Percentiles rank a stretch among this genome's conserved stretches.
These are phyloP conservation scores for Acanthamoeba triangularis DNA, from an alignment of 208 protist species.

Conservation along the genomic window DNA sequence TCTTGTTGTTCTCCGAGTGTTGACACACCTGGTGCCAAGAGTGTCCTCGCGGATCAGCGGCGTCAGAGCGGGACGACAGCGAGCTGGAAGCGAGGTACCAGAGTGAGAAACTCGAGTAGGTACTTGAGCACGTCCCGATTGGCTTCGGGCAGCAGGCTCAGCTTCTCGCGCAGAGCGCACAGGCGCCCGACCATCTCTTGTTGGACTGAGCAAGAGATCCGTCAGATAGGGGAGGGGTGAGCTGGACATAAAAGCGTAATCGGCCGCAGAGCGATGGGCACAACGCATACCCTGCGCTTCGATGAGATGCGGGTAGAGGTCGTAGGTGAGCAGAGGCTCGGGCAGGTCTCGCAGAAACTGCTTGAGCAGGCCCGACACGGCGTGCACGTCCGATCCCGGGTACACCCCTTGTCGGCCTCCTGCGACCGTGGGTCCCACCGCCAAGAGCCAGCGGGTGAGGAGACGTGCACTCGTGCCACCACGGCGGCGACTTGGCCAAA, in stretches of 20 bases:
- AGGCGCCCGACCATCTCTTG: constrained; percentile 12
- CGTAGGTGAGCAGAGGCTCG: constrained; percentile 64
- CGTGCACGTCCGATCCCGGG: constrained; percentile 36
- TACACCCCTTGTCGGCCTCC: constrained; percentile 9
- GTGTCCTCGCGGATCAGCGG: background rate
- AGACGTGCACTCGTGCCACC: background rate
- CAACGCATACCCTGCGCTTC: background rate
- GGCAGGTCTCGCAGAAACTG: constrained; percentile 53
- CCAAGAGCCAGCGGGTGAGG: background rate
- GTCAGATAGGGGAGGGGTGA: too few relatives aligned
- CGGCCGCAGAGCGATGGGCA: background rate
- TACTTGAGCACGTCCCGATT: constrained; percentile 47
- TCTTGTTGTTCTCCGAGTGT: constrained; percentile 65
- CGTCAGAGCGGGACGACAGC: background rate
- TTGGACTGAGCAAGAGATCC: background rate
- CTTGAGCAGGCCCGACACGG: constrained; percentile 66
- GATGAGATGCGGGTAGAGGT: constrained; percentile 10
- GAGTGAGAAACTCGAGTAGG: constrained; percentile 9
- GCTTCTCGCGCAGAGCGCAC: constrained; percentile 2
- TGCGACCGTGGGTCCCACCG: background rate
- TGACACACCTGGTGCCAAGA: background rate
- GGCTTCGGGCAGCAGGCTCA: background rate
- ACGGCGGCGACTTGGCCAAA: background rate
- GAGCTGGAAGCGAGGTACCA: background rate
- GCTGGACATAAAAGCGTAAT: too few relatives aligned